Evolutionary conservation across 495 filamentous ascomycete genomes (phyloP), one percentile per base, ranked within the genome.

Genomic region (Haplographium delicatum): DNA sequence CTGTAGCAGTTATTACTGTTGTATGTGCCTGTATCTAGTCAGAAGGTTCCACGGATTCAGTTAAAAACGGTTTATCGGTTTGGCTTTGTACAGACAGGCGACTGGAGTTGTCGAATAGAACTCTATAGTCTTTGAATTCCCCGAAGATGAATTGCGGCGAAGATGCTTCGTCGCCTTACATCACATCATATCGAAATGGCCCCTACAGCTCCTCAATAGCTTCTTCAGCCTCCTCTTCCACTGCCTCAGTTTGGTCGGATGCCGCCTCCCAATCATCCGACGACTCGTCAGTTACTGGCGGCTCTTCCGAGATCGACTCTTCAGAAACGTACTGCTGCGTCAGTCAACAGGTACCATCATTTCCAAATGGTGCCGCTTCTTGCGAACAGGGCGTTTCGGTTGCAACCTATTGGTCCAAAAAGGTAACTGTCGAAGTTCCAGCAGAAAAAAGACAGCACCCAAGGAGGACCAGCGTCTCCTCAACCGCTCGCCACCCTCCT

Each of bases 161-260:
- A 51, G 61, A 66, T 63, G 66, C 67, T 63, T 60, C 56, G 61
- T 65, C 69, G 61, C 62, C 63, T 64, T 73, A 67, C 63, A 63
- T 65, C 65, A 57, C 58, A 22, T 54, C 63, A 38, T 61, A 65
- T 59, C 65, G 64, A 62, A 69, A 75, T 71, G 72, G 66, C 48
- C 81, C 82, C 53, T 89, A 88, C 63, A 76, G 74, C 59, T 75
- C 77, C 39, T 80, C 79, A n/a, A 67, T 84, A 69, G 78, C 82
- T 63, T 83, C 84, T 41, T 83, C 80, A 52, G 75, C 83, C 62
- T 86, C 85, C 26, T 83, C 85, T 19, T 89, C 87, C 24, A 80
- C 80, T 35, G 76, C 83, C 47, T 89, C 89, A 4, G 76, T 90
- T 57, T 93, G 89, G 73, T 94, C 89, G 44, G 75, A 88, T 62